Evolutionary conservation across 768 basidiomycete genomes (phyloP).

Genomic region (Asterophora lycoperdoides): DNA sequence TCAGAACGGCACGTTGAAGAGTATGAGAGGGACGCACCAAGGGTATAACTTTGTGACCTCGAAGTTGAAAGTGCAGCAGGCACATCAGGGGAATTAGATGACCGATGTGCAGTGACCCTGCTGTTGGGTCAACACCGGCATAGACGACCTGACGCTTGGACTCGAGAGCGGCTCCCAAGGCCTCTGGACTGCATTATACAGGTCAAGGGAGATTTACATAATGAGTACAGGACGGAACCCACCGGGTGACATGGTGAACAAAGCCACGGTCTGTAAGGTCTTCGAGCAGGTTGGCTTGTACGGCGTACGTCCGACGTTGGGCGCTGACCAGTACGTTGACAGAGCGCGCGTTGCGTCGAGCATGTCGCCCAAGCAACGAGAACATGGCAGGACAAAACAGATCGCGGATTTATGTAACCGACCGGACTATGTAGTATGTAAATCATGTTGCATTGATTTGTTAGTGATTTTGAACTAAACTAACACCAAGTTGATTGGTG

Average conservation of each 20-base stretch:
- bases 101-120: conserved; percentile 85
- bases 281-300: conserved; percentile 29
- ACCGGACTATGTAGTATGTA: too few species aligned
- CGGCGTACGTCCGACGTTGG: conserved; percentile 4
- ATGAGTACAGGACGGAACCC: conserved; percentile 5
- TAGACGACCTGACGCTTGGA: conserved; percentile 58
- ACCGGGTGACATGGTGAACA: conserved; percentile 45
- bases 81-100: conserved; percentile 88
- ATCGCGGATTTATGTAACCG: conserved; percentile 13
- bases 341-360: conserved; percentile 6
- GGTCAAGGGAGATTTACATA: conserved; percentile 2
- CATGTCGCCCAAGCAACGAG: conserved; percentile 6
- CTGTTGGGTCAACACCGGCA: conserved; percentile 91
- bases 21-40: conserved; percentile 53
- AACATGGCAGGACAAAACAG: conserved; percentile 9
- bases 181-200: conserved; percentile 33
- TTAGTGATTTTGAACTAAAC: too few species aligned
- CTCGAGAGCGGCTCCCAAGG: conserved; percentile 34
- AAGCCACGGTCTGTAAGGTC: conserved; percentile 44
- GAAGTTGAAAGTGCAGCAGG: conserved; percentile 80
- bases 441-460: too few species aligned
- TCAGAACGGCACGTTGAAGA: background rate
- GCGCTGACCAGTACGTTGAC: background rate
- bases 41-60: conserved; percentile 80
- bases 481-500: too few species aligned